A percentile compares a stretch with the other conserved stretches of the same genome.
Conservation (phyloP, 306 rosid species). For the Betula pendula region DNA sequence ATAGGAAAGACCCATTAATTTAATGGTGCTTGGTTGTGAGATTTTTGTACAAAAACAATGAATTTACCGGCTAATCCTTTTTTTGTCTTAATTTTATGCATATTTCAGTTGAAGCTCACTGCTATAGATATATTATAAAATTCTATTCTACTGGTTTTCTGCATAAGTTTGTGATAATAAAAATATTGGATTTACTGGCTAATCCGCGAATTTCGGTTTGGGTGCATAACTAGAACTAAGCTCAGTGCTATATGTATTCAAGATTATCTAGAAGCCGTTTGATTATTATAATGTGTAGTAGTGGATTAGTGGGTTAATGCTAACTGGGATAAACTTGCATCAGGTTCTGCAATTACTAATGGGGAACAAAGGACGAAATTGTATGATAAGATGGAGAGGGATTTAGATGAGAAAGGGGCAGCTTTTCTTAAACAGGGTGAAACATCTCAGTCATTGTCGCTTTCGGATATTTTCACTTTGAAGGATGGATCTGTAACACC, state of each 20-base stretch:
- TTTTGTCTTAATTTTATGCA: too few species aligned
- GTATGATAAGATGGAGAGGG: slow-evolving; percentile 76
- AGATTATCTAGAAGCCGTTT: background rate
- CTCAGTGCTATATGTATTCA: too few species aligned
- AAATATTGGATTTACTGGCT: too few species aligned
- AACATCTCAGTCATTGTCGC: slow-evolving; percentile 89
- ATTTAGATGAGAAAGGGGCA: slow-evolving; percentile 81
- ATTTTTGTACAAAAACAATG: background rate
- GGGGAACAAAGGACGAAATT: slow-evolving; percentile 61
- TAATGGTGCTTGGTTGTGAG: background rate
- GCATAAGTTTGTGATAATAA: too few species aligned
- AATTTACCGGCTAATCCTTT: too few species aligned
- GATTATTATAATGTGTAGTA: background rate
- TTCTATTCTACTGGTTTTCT: too few species aligned
- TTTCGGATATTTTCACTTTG: slow-evolving; percentile 75
- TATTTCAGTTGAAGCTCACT: background rate
- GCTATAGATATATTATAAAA: background rate
- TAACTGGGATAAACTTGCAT: slow-evolving; percentile 24
- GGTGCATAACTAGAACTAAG: too few species aligned
- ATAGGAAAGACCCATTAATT: background rate
- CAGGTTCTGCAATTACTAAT: slow-evolving; percentile 43
- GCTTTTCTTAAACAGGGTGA: slow-evolving; percentile 72
- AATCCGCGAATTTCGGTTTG: too few species aligned
- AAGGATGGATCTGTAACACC: slow-evolving; percentile 81
- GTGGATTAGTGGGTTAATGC: background rate